Evolutionary conservation across 805 yeast genomes (phyloP).

Genomic region (Wickerhamomyces sydowiorum): DNA sequence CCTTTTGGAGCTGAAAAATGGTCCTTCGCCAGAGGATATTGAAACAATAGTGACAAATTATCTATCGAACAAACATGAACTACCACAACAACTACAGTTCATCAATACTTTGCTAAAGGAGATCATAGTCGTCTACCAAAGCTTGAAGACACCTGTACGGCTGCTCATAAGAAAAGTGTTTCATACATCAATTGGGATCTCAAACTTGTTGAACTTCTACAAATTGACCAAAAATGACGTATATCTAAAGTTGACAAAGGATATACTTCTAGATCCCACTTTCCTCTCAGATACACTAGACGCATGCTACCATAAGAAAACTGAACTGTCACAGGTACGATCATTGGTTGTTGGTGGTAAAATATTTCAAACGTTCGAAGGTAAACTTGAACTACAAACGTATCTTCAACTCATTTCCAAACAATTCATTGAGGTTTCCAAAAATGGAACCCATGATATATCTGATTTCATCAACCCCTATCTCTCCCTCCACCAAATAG

Average conservation of each 20-base stretch:
- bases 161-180: constrained; percentile 13
- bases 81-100: constrained; percentile 9
- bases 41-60: constrained; percentile 8
- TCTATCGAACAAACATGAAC: constrained; percentile 2
- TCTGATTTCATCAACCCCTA: constrained; percentile 13
- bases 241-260: constrained; percentile 13
- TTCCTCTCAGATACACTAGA: constrained; percentile 8
- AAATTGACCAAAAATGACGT: constrained; percentile 17
- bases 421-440: constrained; percentile 13
- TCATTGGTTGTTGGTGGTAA: constrained; percentile 21
- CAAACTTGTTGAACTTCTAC: constrained; percentile 15
- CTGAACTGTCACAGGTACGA: constrained; percentile 11
- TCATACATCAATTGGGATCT: constrained; percentile 10
- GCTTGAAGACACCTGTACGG: constrained; percentile 8
- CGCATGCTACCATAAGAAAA: constrained; percentile 4
- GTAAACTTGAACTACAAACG: constrained; percentile 9
- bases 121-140: constrained; percentile 19
- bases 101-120: constrained; percentile 13
- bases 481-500: constrained; percentile 21
- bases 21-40: constrained; percentile 10
- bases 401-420: constrained; percentile 10
- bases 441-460: not conserved
- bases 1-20: constrained; percentile 5
- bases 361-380: constrained; percentile 18
- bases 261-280: constrained; percentile 13